Conservation (phyloP, 768 basidiomycete species). For the Auricularia sp. region DNA sequence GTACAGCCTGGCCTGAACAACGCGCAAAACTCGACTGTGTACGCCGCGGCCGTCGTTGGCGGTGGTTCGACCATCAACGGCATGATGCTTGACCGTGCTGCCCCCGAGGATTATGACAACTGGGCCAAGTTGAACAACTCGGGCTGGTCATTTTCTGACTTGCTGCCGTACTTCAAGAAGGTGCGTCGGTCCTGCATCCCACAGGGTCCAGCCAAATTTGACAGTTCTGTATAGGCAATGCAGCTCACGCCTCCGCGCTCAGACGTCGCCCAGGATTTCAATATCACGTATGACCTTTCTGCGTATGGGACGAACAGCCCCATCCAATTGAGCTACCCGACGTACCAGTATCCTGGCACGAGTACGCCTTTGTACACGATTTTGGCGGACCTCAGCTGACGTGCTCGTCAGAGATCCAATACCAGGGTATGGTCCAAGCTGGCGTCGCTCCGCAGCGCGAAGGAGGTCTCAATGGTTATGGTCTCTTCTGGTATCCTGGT, state of each 20-base stretch:
- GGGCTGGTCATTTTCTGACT: conserved; percentile 22
- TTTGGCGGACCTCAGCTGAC: neutral
- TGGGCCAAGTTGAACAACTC: conserved; percentile 18
- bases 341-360: neutral
- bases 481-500: neutral
- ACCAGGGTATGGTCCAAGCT: neutral
- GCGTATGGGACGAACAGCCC: neutral
- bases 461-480: neutral
- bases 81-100: conserved; percentile 1
- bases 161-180: conserved; percentile 20
- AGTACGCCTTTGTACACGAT: neutral
- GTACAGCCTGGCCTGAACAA: neutral
- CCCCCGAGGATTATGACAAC: conserved; percentile 6
- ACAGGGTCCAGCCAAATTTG: neutral
- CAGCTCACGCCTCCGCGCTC: neutral
- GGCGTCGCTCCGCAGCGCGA: neutral
- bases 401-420: neutral
- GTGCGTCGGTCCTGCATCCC: neutral
- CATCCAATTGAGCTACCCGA: neutral
- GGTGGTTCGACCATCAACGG: neutral
- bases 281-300: neutral
- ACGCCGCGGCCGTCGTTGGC: neutral
- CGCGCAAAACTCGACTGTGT: neutral
- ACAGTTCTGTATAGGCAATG: neutral
- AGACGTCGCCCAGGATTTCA: neutral